Percentiles rank a stretch among this genome's conserved stretches.
Conservation (phyloP, 306 rosid genomes). For the Psophocarpus tetragonolobus region DNA sequence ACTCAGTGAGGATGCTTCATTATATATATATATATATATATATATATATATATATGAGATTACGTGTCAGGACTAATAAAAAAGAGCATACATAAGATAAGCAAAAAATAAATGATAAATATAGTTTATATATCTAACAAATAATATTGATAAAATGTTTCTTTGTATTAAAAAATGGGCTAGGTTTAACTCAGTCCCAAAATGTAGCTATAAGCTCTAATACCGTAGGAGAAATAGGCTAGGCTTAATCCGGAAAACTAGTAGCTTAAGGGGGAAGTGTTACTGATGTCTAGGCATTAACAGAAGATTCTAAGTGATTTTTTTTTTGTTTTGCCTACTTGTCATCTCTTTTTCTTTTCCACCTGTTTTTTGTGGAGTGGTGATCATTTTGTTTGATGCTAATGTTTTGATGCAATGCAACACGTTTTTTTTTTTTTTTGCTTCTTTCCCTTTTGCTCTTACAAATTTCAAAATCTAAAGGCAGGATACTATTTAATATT, state of each 20-base stretch:
- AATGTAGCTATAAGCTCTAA: neutral
- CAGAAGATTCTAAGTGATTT: too few relatives aligned
- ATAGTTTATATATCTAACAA: too few relatives aligned
- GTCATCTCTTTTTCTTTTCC: neutral
- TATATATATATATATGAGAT: too few relatives aligned
- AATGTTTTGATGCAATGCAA: slow-evolving; percentile 19
- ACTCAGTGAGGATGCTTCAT: too few relatives aligned
- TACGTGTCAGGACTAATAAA: too few relatives aligned
- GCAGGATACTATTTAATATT: neutral
- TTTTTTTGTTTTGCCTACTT: neutral
- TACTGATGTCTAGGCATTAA: neutral
- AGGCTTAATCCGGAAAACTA: neutral
- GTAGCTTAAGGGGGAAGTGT: neutral
- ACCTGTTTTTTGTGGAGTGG: neutral
- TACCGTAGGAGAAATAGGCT: neutral
- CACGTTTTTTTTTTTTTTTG: neutral
- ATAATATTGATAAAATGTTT: too few relatives aligned
- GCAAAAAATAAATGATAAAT: too few relatives aligned
- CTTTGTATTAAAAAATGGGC: too few relatives aligned
- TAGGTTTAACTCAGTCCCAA: too few relatives aligned
- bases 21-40: too few relatives aligned
- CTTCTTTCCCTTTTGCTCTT: neutral
- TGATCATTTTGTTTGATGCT: slow-evolving; percentile 2
- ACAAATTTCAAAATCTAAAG: neutral
- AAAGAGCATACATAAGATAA: too few relatives aligned